Evolutionary conservation across 2,329 filamentous ascomycete genomes (phyloP).

Genomic region (Cercospora zeae-maydis): DNA sequence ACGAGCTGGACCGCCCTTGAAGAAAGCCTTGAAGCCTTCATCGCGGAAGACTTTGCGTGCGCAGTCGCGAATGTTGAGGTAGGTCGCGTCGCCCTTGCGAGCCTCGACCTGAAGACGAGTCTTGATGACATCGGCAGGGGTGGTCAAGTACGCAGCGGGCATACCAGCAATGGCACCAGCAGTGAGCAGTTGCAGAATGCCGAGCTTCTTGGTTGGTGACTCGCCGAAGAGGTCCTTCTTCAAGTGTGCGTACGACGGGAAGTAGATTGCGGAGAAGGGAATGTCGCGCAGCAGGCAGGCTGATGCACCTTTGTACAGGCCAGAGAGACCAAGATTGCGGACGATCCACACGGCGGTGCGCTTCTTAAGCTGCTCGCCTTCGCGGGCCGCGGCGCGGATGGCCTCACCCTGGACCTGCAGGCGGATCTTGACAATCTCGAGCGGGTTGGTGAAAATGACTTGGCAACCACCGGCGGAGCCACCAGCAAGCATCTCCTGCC

Average conservation of each 20-base stretch:
- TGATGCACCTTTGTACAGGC: constrained; percentile 93
- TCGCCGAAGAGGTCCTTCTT: constrained; percentile 95
- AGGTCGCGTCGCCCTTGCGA: constrained; percentile 85
- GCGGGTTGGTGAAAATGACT: constrained; percentile 95
- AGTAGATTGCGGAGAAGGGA: constrained; percentile 98
- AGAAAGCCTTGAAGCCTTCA: constrained; percentile 94
- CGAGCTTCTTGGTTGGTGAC: constrained; percentile 78
- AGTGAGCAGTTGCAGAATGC: constrained; percentile 83
- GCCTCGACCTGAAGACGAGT: constrained; percentile 96
- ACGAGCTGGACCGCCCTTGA: constrained; percentile 95
- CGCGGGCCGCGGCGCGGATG: constrained; percentile 67
- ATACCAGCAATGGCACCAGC: constrained; percentile 77
- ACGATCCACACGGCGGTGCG: constrained; percentile 98
- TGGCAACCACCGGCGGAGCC: constrained; percentile 88
- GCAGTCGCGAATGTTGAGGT: constrained; percentile 82
- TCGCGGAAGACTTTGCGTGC: constrained; percentile 80
- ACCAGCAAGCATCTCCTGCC: constrained; percentile 79
- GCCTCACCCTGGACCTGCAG: constrained; percentile 96
- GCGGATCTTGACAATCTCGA: constrained; percentile 99
- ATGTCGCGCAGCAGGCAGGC: constrained; percentile 94
- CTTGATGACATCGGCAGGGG: constrained; percentile 98
- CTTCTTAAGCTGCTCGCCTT: constrained; percentile 75
- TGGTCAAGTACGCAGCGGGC: constrained; percentile 75
- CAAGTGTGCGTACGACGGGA: constrained; percentile 91
- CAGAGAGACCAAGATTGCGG: constrained; percentile 86